These are phyloP conservation scores for Rhodosporidiobolus sp. DNA, from an alignment of 768 basidiomycete species.

Conservation along the genomic window DNA sequence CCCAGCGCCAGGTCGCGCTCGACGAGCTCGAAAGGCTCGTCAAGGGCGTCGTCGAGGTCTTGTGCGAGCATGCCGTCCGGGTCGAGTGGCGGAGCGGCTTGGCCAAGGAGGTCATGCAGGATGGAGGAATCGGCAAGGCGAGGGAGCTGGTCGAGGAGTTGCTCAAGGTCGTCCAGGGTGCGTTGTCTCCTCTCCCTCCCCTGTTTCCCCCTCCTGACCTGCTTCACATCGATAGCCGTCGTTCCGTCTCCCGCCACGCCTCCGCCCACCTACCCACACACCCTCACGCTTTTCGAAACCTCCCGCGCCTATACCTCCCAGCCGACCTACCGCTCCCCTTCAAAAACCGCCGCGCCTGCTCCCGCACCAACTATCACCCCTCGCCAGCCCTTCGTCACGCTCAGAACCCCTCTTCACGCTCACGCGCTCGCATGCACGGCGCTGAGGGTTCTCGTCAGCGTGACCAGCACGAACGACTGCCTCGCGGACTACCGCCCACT, in stretches of 20 bases:
- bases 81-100: constrained; percentile 11
- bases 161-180: constrained; percentile 21
- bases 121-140: constrained; percentile 30
- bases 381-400: not conserved
- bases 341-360: not conserved
- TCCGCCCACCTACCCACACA: constrained; percentile 1
- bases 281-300: constrained; percentile 17
- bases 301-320: constrained; percentile 11
- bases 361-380: not conserved
- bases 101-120: not conserved
- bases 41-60: constrained; percentile 13
- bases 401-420: constrained; percentile 14
- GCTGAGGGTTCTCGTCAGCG: constrained; percentile 14
- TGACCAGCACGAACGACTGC: not conserved
- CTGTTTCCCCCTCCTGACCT: not conserved
- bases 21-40: constrained; percentile 20
- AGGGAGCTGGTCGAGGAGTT: constrained; percentile 31
- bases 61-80: constrained; percentile 22
- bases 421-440: constrained; percentile 9
- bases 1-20: constrained; percentile 2
- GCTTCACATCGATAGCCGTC: no score
- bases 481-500: constrained; percentile 20
- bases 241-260: not conserved
- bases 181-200: not conserved
- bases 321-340: constrained; percentile 3